Evolutionary conservation across 2,329 filamentous ascomycete species (phyloP), one percentile per base, ranked within the genome.

Genomic region (Pseudogymnoascus sp.): DNA sequence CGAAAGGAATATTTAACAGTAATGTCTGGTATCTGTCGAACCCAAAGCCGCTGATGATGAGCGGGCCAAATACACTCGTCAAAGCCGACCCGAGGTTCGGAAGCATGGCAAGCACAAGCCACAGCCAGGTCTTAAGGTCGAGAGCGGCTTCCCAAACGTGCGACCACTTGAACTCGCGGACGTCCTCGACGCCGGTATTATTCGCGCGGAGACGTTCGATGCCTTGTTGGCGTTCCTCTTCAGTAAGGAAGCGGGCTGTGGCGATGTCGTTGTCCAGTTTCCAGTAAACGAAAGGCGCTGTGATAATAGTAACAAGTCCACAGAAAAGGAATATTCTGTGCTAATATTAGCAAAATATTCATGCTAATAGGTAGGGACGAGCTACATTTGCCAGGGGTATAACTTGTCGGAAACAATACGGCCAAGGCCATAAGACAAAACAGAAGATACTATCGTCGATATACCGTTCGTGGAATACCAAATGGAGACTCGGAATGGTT

Each of bases 51-150:
- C 10, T 38, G 36, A 63, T 35, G 23, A 63, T 63, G 7, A 57
- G 62, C n/a, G 62, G 50, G 23, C 42, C 44, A 36, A 63, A 63
- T 6, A 57, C 47, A 17, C 31, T 36, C 23, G 50, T 33, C 23
- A 57, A 36, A 2, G 44, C 57, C n/a, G 42, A 53, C 19, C 42
- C 62, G 7, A 63, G 62, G 33, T 63, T 53, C 4, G 62, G 50
- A 9, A 63, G 35, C 33, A 63, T 60, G 21, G 47, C 47, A 2
- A 60, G 50, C 28, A 63, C 21, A 42, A 63, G 50, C 47, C 44
- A 60, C 28, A 86, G 74, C 83, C 83, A 87, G 0, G 83, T 83
- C 71, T 87, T 86, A 2, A 82, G 82, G 67, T 86, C 84, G 9
- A 76, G 62, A 0, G 86, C 70, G 60, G 82, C 84, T 70, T 87